Conservation (phyloP, 2,329 filamentous ascomycete genomes). For the Epichloe bromicola region DNA sequence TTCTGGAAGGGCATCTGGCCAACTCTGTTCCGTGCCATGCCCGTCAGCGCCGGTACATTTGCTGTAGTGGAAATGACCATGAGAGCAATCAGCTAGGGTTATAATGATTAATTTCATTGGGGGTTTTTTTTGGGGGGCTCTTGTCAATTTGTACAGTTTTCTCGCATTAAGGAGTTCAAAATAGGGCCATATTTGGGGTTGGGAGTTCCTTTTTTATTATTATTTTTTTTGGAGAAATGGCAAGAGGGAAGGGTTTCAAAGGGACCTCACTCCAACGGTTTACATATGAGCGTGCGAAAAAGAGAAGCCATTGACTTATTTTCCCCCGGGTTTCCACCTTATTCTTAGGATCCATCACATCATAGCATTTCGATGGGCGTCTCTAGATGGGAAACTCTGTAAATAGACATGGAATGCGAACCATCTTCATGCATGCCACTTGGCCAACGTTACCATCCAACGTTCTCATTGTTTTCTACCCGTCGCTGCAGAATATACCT, state of each 20-base stretch:
- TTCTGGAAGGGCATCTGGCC: slow-evolving; percentile 95
- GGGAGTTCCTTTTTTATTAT: not conserved
- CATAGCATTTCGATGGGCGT: too few relatives aligned
- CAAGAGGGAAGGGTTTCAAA: too few relatives aligned
- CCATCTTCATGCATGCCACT: not conserved
- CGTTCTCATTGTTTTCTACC: slow-evolving; percentile 45
- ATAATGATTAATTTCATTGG: not conserved
- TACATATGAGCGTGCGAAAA: too few relatives aligned
- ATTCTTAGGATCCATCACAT: too few relatives aligned
- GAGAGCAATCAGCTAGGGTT: slow-evolving; percentile 39
- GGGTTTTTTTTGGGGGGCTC: too few relatives aligned
- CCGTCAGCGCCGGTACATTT: slow-evolving; percentile 95
- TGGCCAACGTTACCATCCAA: slow-evolving; percentile 18
- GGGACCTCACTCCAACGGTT: too few relatives aligned
- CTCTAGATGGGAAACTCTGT: too few relatives aligned
- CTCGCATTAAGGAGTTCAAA: not conserved
- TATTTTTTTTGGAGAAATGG: not conserved
- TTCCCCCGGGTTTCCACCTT: too few relatives aligned
- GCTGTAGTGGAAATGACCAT: slow-evolving; percentile 62
- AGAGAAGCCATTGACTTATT: too few relatives aligned
- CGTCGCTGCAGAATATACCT: slow-evolving; percentile 53
- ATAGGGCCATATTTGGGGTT: not conserved
- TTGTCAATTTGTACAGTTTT: not conserved
- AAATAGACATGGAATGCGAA: not conserved
- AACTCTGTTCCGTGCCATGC: slow-evolving; percentile 88